Evolutionary conservation across 352 stramenopile species (phyloP), one percentile per base, ranked within the genome.

Genomic region (Phytophthora ramorum): DNA sequence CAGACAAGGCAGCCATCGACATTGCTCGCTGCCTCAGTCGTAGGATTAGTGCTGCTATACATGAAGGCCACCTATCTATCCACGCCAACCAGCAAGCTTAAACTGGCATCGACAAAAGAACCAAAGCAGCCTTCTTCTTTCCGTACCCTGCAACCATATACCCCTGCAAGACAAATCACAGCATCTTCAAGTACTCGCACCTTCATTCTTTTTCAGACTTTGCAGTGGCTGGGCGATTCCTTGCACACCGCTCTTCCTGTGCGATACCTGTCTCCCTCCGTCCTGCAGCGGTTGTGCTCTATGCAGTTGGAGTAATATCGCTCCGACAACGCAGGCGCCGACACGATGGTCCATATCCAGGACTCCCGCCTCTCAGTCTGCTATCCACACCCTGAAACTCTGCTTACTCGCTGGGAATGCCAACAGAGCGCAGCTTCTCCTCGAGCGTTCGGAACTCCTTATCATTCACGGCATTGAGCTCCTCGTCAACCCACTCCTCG

Each of bases 361-460:
- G 22, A 24, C 3, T 24, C 22, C 22, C 22, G 22, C 3, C 22
- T n/a, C 30, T 51, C 41, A 9, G 20, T 24, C 30, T 57, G 53
- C 53, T 65, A 58, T 48, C 46, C 53, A 40, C 35, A 63, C 38
- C 8, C 30, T 49, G n/a, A 16, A 13, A 24, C n/a, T 28, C 37
- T 24, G n/a, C 32, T 76, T 76, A 94, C 69, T 91, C 83, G 66
- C 86, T 94, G 45, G 87, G 81, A 58, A 96, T 85, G 44, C 89
- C 89, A 32, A 86, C 86, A 2, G 86, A 87, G 43, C 87, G 87
- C 53, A 96, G 74, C 73, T 92, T 92, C 49, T 87, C 75, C 71
- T 96, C 89, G 12, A 96, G 80, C 41, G 83, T 87, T 50, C 79
- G 65, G 75, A 96, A 96, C 69, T 96, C 89, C 49, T 91, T 80